Evolutionary conservation across 106 monocot species (phyloP).

Genomic region (Apostasia shenzhenica): DNA sequence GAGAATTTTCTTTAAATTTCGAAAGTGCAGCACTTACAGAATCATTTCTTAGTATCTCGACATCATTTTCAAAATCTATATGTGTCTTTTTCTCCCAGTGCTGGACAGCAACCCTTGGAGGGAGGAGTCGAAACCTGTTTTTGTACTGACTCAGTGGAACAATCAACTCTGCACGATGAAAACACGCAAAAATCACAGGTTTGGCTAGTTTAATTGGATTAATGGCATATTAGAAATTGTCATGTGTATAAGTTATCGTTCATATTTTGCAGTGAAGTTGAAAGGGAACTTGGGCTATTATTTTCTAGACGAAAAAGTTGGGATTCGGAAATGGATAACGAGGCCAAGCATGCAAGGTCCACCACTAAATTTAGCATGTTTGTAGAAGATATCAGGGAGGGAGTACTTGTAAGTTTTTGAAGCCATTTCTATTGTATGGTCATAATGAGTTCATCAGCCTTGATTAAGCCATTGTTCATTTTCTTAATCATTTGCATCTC

Average conservation of each 20-base stretch:
- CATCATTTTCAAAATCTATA: no score
- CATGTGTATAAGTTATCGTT: background rate
- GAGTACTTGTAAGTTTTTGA: conserved; percentile 78
- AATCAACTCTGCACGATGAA: conserved; percentile 98
- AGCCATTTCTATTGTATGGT: background rate
- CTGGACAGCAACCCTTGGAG: conserved; percentile 95
- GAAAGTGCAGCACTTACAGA: no score
- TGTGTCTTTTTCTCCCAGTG: conserved; percentile 30
- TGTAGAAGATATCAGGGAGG: conserved; percentile 98
- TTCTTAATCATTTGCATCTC: no score
- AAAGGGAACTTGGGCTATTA: conserved; percentile 79
- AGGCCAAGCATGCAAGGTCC: conserved; percentile 46
- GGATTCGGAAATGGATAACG: conserved; percentile 39
- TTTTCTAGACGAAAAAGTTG: conserved; percentile 65
- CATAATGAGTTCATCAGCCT: no score
- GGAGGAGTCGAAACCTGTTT: conserved; percentile 86
- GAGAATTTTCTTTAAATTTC: no score
- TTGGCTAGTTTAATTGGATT: conserved; percentile 6
- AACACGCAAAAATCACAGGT: conserved; percentile 87
- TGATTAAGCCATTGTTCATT: no score
- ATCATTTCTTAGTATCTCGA: no score
- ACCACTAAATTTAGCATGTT: conserved; percentile 74
- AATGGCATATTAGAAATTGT: background rate
- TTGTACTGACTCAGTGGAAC: conserved; percentile 81
- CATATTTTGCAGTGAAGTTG: conserved; percentile 68